These are phyloP conservation scores for Colletotrichum coccodes DNA, from an alignment of 2,329 filamentous ascomycete genomes.

Conservation along the genomic window DNA sequence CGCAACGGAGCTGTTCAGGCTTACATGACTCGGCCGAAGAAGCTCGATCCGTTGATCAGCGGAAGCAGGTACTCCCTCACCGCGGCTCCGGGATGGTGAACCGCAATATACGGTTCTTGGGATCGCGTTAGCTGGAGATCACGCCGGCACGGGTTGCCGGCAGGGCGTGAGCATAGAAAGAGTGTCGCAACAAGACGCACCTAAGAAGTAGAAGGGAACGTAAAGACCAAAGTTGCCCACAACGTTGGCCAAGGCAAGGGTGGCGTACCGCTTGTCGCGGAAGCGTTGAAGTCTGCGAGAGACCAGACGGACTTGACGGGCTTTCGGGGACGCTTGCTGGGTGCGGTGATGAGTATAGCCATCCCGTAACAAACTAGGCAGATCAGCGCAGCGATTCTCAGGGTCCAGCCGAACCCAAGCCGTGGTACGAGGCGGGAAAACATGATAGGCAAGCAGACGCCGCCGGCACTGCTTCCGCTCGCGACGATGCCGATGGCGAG, in stretches of 20 bases:
- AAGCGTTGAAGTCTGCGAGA: constrained; percentile 14
- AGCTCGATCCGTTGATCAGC: constrained; percentile 55
- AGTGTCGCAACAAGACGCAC: constrained; percentile 1
- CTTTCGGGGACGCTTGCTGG: constrained; percentile 40
- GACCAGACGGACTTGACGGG: background rate
- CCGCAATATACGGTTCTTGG: constrained; percentile 49
- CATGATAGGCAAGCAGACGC: constrained; percentile 39
- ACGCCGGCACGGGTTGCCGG: too few species aligned
- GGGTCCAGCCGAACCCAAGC: constrained; percentile 66
- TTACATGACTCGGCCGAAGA: constrained; percentile 53
- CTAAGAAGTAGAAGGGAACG: constrained; percentile 47
- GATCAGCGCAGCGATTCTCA: constrained; percentile 53
- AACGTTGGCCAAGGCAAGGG: constrained; percentile 11
- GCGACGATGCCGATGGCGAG: constrained; percentile 41
- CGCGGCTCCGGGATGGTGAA: constrained; percentile 47
- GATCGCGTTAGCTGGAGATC: constrained; percentile 34
- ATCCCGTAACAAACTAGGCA: constrained; percentile 49
- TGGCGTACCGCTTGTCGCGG: constrained; percentile 4
- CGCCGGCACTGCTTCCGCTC: constrained; percentile 32
- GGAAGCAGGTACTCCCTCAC: constrained; percentile 49
- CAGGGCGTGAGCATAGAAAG: too few species aligned
- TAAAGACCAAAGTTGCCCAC: constrained; percentile 42
- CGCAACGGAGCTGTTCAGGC: background rate
- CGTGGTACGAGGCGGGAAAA: constrained; percentile 52
- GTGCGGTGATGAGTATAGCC: constrained; percentile 42